These are phyloP conservation scores for Termitomyces sp. DNA, from an alignment of 768 basidiomycete species.

Conservation along the genomic window DNA sequence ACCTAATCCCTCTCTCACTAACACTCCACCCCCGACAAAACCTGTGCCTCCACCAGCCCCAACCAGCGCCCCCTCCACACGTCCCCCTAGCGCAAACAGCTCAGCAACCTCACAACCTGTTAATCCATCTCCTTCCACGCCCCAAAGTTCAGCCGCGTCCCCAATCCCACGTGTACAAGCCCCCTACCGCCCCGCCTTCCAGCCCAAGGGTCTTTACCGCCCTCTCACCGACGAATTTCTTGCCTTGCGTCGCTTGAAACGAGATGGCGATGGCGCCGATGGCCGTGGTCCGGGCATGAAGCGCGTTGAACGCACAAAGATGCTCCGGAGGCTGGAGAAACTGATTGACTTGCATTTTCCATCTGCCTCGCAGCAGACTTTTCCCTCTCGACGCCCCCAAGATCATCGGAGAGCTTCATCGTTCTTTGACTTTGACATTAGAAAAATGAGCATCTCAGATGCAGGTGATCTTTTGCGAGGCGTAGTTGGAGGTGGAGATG, in stretches of 20 bases:
- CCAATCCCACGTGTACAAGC: conserved; percentile 27
- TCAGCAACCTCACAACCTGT: background rate
- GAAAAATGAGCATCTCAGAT: conserved; percentile 46
- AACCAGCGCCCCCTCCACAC: background rate
- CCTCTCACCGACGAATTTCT: conserved; percentile 82
- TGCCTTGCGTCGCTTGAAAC: conserved; percentile 34
- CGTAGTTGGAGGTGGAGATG: conserved; percentile 44
- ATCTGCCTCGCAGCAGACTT: background rate
- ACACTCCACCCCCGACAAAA: background rate
- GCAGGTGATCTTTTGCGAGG: conserved; percentile 69
- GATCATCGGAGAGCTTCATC: conserved; percentile 41
- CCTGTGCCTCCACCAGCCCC: background rate
- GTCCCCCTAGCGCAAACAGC: background rate
- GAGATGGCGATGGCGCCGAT: conserved; percentile 30
- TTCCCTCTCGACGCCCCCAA: background rate
- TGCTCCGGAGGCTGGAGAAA: conserved; percentile 87
- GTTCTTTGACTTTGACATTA: conserved; percentile 71
- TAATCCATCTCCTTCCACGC: background rate
- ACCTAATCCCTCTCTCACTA: background rate
- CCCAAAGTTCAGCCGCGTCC: background rate
- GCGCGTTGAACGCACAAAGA: conserved; percentile 75
- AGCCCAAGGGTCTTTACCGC: conserved; percentile 81
- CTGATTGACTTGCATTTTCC: conserved; percentile 72
- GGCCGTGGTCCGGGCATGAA: conserved; percentile 27
- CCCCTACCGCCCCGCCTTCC: conserved; percentile 89